Percentiles rank a stretch among this genome's conserved stretches.
Conservation (phyloP, 2,329 filamentous ascomycete genomes). For the Penicillium sp. region DNA sequence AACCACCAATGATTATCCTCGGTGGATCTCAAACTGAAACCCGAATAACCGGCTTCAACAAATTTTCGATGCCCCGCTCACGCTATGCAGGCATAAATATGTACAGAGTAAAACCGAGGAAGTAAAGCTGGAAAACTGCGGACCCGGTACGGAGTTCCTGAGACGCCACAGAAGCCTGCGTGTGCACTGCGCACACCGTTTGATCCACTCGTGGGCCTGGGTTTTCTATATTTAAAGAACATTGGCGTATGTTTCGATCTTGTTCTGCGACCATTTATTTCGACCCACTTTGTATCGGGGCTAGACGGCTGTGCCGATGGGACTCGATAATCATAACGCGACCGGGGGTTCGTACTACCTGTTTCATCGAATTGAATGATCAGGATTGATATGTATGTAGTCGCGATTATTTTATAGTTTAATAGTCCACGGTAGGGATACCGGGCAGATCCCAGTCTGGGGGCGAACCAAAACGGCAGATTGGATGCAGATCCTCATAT, state of each 20-base stretch:
- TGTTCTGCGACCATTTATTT: neutral
- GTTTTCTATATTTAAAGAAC: constrained; percentile 9
- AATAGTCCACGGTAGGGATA: neutral
- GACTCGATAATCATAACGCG: neutral
- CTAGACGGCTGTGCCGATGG: neutral
- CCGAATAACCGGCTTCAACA: neutral
- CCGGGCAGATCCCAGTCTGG: constrained; percentile 2
- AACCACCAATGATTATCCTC: neutral
- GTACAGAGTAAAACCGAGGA: neutral
- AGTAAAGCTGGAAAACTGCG: neutral
- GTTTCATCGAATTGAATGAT: neutral
- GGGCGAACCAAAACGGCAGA: neutral
- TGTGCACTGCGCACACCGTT: constrained; percentile 2
- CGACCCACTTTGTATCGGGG: constrained; percentile 11
- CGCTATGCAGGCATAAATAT: neutral
- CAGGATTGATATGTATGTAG: neutral
- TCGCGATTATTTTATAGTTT: neutral
- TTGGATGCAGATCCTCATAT: constrained; percentile 13
- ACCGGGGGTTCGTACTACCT: neutral
- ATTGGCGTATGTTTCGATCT: constrained; percentile 5
- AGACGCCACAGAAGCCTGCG: constrained; percentile 1
- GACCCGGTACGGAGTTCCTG: neutral
- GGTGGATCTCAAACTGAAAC: neutral
- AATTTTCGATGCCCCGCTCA: neutral
- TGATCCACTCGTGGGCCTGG: constrained; percentile 1